Percentiles rank a stretch among this genome's conserved stretches.
Conservation (phyloP, 208 protist genomes). For the Leishmania major region DNA sequence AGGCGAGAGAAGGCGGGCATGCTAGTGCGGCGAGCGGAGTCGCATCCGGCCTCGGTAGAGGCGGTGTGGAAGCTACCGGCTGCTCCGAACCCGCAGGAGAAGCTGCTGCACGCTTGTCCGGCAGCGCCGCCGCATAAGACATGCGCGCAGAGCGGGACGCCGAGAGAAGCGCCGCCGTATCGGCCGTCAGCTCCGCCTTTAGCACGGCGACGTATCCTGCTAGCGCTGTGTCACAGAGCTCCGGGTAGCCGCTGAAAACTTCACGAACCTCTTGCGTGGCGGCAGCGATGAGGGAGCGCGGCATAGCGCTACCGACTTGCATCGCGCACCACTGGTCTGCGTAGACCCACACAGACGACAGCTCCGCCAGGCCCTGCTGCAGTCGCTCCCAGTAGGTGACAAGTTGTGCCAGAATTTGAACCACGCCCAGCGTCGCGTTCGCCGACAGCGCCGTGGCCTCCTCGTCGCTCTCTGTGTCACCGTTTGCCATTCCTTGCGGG, state of each 20-base stretch:
- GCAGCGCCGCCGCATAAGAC: constrained; percentile 9
- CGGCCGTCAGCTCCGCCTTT: constrained; percentile 42
- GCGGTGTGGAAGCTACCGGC: not conserved
- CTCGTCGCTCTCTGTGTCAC: constrained; percentile 9
- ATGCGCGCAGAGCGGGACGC: not conserved
- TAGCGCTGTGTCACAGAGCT: constrained; percentile 33
- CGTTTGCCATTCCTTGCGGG: not conserved
- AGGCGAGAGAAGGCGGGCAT: constrained; percentile 19
- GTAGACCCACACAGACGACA: constrained; percentile 62
- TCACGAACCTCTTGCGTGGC: constrained; percentile 17
- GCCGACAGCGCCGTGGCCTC: not conserved
- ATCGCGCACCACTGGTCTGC: constrained; percentile 47
- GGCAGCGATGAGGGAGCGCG: constrained; percentile 20
- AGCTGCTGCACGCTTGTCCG: constrained; percentile 3
- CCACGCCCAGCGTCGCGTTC: constrained; percentile 1
- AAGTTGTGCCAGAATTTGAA: constrained; percentile 39
- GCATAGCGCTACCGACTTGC: constrained; percentile 9
- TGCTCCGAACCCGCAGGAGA: not conserved
- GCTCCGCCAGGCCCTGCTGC: constrained; percentile 40
- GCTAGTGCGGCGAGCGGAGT: constrained; percentile 8
- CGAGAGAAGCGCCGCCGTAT: constrained; percentile 25
- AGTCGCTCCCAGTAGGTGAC: constrained; percentile 49
- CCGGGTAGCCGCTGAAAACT: constrained; percentile 19
- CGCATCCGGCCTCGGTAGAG: not conserved
- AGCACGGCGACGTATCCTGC: constrained; percentile 42